Base-by-base conservation (phyloP, 148 eudicot species). In the Polygonum maritimum region DNA sequence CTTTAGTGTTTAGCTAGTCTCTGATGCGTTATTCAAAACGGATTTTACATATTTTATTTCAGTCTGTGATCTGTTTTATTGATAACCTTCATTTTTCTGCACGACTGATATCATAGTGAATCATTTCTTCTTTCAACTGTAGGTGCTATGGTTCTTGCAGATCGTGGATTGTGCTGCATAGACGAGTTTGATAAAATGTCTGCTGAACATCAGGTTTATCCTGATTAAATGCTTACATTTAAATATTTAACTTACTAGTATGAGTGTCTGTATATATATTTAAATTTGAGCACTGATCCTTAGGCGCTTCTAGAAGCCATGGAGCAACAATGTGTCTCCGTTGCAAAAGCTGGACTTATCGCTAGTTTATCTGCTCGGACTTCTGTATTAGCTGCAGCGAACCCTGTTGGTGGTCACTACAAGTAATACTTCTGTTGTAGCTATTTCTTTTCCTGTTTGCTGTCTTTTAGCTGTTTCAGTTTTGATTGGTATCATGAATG, bases 101-200 rank as follows among this genome's bases (percentile, higher is more conserved):
- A 35, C 19, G 14, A 15, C 21, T 67, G 44, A 31, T 11, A 26
- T 15, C 15, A 67, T 3, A 14, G 35, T 36, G 71, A 67, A 33
- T 6, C 16, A 13, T 36, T 67, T 35, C 45, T 35, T 3, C 38
- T 38, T 16, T 77, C 48, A 52, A 54, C 77, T 76, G 71, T 79
- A 95, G 99, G 99, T 85, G 99, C 99, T 65, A 89, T 96, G 86
- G 99, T 96, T 74, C 93, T 96, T 74, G 99, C 99, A 14, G 98
- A 96, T 81, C 89, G 93, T 69, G 99, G 99, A 76, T 81, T 96
- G 49, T 96, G 98, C 81, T 92, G 99, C 79, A 96, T 96, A 79
- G 99, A 96, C 77, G 99, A 96, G 86, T 96, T 96, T 71, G 99
- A 96, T 80, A 96, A 96, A 87, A 92, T 96, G 99, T 85, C 99